Conservation (phyloP, 2,329 filamentous ascomycete species). For the Harringtonia lauricola region DNA sequence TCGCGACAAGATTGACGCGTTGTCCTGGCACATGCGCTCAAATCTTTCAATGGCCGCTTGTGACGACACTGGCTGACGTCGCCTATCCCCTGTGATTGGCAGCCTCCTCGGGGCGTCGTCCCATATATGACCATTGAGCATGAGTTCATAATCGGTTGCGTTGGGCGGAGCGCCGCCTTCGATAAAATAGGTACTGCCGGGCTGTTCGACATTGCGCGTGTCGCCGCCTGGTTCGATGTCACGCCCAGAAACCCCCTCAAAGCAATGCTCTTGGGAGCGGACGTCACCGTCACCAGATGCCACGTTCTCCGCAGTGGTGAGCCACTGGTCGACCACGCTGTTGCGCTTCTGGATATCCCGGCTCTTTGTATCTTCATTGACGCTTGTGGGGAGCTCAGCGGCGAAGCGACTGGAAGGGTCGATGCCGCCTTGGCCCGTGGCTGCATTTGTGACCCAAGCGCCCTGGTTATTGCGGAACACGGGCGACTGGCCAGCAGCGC, state of each 20-base stretch:
- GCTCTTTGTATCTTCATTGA: conserved; percentile 34
- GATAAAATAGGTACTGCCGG: conserved; percentile 38
- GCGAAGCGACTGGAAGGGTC: conserved; percentile 33
- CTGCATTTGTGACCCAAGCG: conserved; percentile 26
- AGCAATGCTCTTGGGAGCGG: conserved; percentile 4
- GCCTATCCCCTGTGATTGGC: conserved; percentile 25
- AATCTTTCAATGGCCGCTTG: conserved; percentile 43
- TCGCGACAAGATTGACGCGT: conserved; percentile 47
- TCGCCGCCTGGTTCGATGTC: conserved; percentile 32
- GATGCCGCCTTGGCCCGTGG: conserved; percentile 32
- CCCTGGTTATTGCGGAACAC: conserved; percentile 28
- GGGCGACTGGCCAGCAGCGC: neutral
- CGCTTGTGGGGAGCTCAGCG: conserved; percentile 29
- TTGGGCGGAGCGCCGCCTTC: conserved; percentile 30
- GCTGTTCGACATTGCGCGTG: conserved; percentile 38
- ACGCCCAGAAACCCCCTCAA: conserved; percentile 26
- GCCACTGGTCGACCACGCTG: conserved; percentile 38
- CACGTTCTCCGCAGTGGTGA: conserved; percentile 20
- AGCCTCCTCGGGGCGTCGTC: conserved; percentile 35
- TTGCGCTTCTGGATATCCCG: conserved; percentile 35
- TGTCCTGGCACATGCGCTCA: conserved; percentile 40
- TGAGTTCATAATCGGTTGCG: conserved; percentile 35
- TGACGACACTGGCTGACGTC: conserved; percentile 36
- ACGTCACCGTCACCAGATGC: neutral
- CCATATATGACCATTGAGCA: conserved; percentile 37